phyloP scores from a whole-genome alignment of 1,284 basidiomycete genomes.

The Boletellus dicymbophilus region DNA sequence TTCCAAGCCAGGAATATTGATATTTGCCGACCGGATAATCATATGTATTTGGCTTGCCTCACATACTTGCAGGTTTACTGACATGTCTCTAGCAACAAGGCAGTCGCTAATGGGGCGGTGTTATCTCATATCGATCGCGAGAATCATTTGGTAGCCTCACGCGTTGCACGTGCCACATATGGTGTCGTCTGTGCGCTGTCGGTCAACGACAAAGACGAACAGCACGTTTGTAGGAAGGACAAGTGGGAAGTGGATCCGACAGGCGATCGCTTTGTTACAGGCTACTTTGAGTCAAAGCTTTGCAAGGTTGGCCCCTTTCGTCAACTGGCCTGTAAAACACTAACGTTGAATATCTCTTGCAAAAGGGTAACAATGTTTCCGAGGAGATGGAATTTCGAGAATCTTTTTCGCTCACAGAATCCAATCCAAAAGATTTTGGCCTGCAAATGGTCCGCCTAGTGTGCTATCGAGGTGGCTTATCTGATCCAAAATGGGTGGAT shows the following conservation, averaged over 20 bases:
- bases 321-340: too few species aligned
- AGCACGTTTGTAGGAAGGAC: slow-evolving; percentile 3
- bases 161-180: too few species aligned
- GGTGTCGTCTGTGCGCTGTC: slow-evolving; percentile 4
- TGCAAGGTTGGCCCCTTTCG: too few species aligned
- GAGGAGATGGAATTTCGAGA: too few species aligned
- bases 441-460: neutral
- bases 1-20: slow-evolving; percentile 24
- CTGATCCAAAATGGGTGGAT: slow-evolving; percentile 11
- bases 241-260: slow-evolving; percentile 5
- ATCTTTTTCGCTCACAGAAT: slow-evolving; percentile 7
- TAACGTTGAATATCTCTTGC: too few species aligned
- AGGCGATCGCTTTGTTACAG: slow-evolving; percentile 5
- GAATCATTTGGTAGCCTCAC: slow-evolving; percentile 38
- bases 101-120: slow-evolving; percentile 50
- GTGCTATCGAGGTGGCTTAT: slow-evolving; percentile 7
- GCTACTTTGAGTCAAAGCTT: neutral
- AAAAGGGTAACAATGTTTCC: too few species aligned
- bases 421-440: slow-evolving; percentile 2
- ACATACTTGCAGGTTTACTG: neutral
- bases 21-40: too few species aligned
- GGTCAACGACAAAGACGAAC: neutral
- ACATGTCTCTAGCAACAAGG: too few species aligned
- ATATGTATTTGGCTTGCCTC: too few species aligned
- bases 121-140: slow-evolving; percentile 47